Evolutionary conservation across 768 basidiomycete genomes (phyloP), one percentile per base, ranked within the genome.

Genomic region (Xerocomellus dryophilus): DNA sequence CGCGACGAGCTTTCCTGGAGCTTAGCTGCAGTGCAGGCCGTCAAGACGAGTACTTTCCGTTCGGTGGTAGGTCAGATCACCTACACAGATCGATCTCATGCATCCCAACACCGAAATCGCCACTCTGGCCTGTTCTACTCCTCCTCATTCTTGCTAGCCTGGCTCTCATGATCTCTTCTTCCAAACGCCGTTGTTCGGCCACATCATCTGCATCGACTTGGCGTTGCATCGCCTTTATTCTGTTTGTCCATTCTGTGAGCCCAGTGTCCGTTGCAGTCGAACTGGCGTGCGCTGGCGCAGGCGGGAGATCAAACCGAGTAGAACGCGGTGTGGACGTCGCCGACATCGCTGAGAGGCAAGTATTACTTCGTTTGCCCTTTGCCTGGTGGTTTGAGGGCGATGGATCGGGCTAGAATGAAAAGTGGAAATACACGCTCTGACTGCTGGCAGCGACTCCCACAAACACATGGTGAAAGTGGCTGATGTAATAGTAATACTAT

Each of bases 121-220:
- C 71, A 57, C 69, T 70, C 60, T 69, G 65, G 23, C 69, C 71
- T 2, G 66, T 69, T 49, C 57, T 63, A 34, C 48, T 73, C 56
- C 79, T 68, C 46, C 75, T 73, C 54, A 65, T 68, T 47, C 80
- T 64, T 29, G 79, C 79, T n/a, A 78, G 58, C 43, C 80, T 64
- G 15, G 79, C 78, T 31, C 76, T 71, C 21, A 66, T 65, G 45
- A 92, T 80, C 63, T 80, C 79, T 51, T 79, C 72, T 62, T 81
- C 79, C 2, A 93, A 77, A 50, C 83, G 77, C 46, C 78, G 81
- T 65, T 89, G 82, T 61, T 93, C 90, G 7, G 78, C 81, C 65
- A 89, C 88, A 53, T 90, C 89, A 57, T 90, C 86, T 14, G 84
- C 84, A 57, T 93, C 90, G 23, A 90, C 85, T 61, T 90, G 87